Base-by-base conservation (phyloP, 2,329 filamentous ascomycete genomes). In the Elsinoe arachidis region DNA sequence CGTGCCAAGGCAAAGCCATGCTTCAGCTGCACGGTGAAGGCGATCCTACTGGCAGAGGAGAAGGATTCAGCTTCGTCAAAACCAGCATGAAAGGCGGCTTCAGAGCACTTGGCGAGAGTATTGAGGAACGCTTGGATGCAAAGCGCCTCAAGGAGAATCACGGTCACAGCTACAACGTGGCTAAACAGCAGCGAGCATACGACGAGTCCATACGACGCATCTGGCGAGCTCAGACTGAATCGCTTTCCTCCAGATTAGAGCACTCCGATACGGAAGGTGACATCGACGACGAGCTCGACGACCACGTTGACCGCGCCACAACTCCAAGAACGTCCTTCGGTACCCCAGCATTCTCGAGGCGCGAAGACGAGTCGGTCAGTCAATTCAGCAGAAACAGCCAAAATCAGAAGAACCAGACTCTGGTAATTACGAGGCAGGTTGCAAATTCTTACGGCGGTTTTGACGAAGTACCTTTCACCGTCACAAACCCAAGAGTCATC, bases 51-150 rank as follows among this genome's bases (percentile, higher is more conserved):
- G 90, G 90, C 21, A 87, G 91, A 65, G 93, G 93, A 1, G 84
- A 96, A 59, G 93, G 89, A 2, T 96, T 97, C 76, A 96, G 89
- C 69, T 96, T 99, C 71, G 91, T 99, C 70, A 90, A 93, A 68
- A 96, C 91, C 0, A 95, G 90, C 1, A 99, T 99, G 93, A 99
- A 99, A 73, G 93, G 93, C 61, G 93, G 93, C 0, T 99, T 96
- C 71, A 89, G 91, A 67, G 87, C 90, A 17, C 82, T 95, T 23
- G 90, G 90, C 17, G 90, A 96, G 70, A 91, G 89, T 66, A 88
- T 91, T 60, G 87, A 90, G 66, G 87, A 91, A 61, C 89, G 91
- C 69, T 83, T 93, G 62, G 88, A 91, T 68, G 88, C 88, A 14
- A 92, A 93, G 66, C 75, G 77, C 61, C 72, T 78, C 58, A 84